Evolutionary conservation across 371 early-diverging fungal species (phyloP).

Genomic region (Mortierella sp.): DNA sequence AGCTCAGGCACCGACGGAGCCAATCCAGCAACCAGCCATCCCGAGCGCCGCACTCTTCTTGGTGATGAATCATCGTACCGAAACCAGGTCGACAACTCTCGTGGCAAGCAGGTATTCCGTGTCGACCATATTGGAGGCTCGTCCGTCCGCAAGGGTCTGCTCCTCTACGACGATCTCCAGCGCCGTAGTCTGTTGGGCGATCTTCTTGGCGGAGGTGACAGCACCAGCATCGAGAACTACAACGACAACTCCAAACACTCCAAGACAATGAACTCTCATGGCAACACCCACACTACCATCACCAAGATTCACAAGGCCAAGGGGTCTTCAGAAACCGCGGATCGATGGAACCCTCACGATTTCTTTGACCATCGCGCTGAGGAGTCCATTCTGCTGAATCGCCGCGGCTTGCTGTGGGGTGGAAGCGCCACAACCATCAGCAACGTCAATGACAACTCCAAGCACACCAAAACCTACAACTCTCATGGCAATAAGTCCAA

Average conservation of each 20-base stretch:
- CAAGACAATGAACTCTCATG: conserved; percentile 18
- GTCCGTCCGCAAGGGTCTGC: conserved; percentile 2
- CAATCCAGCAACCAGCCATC: not conserved
- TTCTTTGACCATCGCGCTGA: conserved; percentile 9
- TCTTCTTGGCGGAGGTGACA: conserved; percentile 15
- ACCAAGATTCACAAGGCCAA: conserved; percentile 23
- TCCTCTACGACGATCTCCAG: not conserved
- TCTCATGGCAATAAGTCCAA: conserved; percentile 21
- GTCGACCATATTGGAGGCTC: conserved; percentile 24
- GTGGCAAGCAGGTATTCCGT: conserved; percentile 7
- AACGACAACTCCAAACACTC: conserved; percentile 32
- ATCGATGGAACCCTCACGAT: not conserved
- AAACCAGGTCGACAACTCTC: conserved; percentile 26
- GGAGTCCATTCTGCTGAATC: not conserved
- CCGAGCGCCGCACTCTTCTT: conserved; percentile 13
- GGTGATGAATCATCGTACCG: conserved; percentile 12
- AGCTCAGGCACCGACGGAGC: not conserved
- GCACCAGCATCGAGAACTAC: conserved; percentile 22
- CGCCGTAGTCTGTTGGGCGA: conserved; percentile 15
- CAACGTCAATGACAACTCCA: conserved; percentile 38
- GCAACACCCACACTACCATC: conserved; percentile 16
- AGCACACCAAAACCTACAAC: conserved; percentile 18
- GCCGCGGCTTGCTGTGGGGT: conserved; percentile 25
- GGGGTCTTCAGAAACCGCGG: not conserved
- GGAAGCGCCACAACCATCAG: conserved; percentile 16